Percentiles rank a stretch among this genome's conserved stretches.
Conservation (phyloP, 1,284 basidiomycete species). For the Kalmanozyma brasiliensis region DNA sequence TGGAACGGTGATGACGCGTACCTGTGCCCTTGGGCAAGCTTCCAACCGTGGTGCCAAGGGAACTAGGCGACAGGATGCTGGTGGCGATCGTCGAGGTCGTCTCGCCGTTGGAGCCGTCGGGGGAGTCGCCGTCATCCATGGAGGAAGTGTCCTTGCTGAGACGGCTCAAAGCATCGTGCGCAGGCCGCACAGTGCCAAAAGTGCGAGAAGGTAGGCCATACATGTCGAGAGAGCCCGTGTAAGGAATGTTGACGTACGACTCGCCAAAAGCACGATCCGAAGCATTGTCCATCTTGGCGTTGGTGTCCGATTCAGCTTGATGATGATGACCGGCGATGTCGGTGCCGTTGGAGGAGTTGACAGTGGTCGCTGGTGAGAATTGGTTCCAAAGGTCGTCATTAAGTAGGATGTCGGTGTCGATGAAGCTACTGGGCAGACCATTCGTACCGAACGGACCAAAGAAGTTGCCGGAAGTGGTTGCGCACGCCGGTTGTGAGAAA, state of each 20-base stretch:
- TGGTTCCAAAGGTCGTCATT: slow-evolving; percentile 55
- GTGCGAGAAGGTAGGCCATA: slow-evolving; percentile 35
- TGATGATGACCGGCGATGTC: slow-evolving; percentile 14
- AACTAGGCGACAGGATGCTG: slow-evolving; percentile 49
- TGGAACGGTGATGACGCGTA: slow-evolving; percentile 33
- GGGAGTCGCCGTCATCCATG: slow-evolving; percentile 53
- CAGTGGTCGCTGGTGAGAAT: slow-evolving; percentile 32
- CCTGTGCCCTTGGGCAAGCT: slow-evolving; percentile 34
- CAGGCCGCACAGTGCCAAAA: slow-evolving; percentile 18
- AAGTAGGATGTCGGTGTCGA: slow-evolving; percentile 55
- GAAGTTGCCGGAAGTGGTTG: slow-evolving; percentile 25
- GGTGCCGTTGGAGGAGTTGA: slow-evolving; percentile 15
- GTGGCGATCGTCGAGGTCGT: slow-evolving; percentile 50
- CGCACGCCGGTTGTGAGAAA: slow-evolving; percentile 3
- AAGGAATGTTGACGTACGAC: slow-evolving; percentile 47
- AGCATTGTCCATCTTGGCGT: slow-evolving; percentile 4
- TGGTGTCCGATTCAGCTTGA: not conserved
- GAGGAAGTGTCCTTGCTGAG: slow-evolving; percentile 39
- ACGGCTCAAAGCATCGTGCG: slow-evolving; percentile 30
- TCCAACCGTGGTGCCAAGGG: slow-evolving; percentile 34
- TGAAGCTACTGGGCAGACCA: slow-evolving; percentile 48
- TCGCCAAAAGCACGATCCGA: slow-evolving; percentile 31
- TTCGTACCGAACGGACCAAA: slow-evolving; percentile 37
- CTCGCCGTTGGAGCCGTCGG: slow-evolving; percentile 50
- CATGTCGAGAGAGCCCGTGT: slow-evolving; percentile 35